phyloP scores from a whole-genome alignment of 108 stramenopile genomes.

The Schizochytrium sp. region DNA sequence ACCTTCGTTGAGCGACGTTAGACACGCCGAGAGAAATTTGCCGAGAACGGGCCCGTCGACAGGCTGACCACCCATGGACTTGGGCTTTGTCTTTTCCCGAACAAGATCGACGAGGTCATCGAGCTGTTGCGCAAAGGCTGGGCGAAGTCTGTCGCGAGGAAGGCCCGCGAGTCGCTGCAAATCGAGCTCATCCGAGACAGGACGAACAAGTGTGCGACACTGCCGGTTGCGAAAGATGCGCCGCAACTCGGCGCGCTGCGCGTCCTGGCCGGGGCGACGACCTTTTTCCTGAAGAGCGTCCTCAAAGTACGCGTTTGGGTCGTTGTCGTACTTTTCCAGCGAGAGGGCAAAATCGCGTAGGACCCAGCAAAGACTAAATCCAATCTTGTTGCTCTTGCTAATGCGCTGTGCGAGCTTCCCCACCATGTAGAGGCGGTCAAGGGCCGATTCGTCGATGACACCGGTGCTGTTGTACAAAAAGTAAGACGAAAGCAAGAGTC shows the following conservation, averaged over 20 bases:
- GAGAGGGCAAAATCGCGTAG: constrained; percentile 20
- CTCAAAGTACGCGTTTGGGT: constrained; percentile 17
- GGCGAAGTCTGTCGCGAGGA: background rate
- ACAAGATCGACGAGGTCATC: background rate
- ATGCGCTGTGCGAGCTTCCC: constrained; percentile 27
- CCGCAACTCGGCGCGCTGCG: background rate
- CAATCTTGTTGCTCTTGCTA: background rate
- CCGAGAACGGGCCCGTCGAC: constrained; percentile 26
- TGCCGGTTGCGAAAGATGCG: constrained; percentile 22
- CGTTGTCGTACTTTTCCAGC: background rate
- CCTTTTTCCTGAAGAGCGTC: background rate
- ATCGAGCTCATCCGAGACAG: constrained; percentile 15
- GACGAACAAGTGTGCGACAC: constrained; percentile 28
- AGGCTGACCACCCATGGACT: constrained; percentile 8
- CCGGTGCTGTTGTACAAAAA: constrained; percentile 31
- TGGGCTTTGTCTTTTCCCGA: background rate
- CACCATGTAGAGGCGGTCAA: constrained; percentile 25
- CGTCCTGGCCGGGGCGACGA: background rate
- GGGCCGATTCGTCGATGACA: constrained; percentile 24
- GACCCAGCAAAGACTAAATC: constrained; percentile 26
- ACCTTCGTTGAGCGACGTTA: constrained; percentile 7
- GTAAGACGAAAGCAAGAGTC: constrained; percentile 14
- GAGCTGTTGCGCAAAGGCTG: constrained; percentile 5
- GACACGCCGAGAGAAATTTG: constrained; percentile 15
- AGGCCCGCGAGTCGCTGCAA: background rate